Conservation (phyloP, 257 asterid species). For the Solanum lycopersicoides region DNA sequence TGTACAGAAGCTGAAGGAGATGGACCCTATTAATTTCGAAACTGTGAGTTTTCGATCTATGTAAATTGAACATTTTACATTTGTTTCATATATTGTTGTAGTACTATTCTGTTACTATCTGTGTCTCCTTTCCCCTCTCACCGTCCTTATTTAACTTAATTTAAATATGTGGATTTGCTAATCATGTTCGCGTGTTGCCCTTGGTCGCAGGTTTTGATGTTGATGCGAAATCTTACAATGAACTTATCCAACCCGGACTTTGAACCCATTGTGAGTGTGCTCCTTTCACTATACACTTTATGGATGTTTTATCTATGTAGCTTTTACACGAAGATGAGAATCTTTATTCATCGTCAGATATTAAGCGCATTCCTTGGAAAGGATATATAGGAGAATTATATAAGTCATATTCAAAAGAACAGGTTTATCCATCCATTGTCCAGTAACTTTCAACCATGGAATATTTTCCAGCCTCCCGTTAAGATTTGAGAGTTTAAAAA, state of each 20-base stretch:
- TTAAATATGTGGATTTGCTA: neutral
- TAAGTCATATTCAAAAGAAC: neutral
- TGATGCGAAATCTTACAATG: conserved; percentile 81
- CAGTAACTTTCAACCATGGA: neutral
- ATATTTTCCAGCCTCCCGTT: neutral
- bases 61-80: neutral
- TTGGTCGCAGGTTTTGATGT: conserved; percentile 69
- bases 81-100: neutral
- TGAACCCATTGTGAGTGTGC: conserved; percentile 66
- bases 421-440: neutral
- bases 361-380: neutral
- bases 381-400: neutral
- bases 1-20: conserved; percentile 87
- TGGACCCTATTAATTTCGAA: conserved; percentile 95
- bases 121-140: neutral
- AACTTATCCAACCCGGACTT: conserved; percentile 83
- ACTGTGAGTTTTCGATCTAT: conserved; percentile 42
- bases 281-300: neutral
- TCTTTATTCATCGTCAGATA: neutral
- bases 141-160: neutral
- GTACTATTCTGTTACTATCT: neutral
- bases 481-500: neutral
- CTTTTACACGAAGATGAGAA: neutral
- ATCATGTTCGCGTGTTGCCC: neutral
- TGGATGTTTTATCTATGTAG: neutral